Percentiles rank a stretch among this genome's conserved stretches.
Conservation (phyloP, 2,329 filamentous ascomycete genomes). For the Penicillium sp. region DNA sequence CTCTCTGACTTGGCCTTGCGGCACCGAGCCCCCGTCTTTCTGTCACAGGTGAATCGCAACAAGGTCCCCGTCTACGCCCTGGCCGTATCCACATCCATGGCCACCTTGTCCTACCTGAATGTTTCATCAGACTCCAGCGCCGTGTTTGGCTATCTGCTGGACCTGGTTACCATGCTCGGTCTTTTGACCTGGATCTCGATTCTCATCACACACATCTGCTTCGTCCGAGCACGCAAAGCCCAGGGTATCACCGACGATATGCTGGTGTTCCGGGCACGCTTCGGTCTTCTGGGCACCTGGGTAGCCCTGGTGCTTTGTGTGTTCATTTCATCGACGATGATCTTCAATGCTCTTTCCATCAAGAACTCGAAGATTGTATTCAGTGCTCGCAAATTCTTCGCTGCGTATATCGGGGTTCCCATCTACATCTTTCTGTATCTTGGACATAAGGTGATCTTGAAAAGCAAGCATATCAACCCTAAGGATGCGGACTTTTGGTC, state of each 20-base stretch:
- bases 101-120: slow-evolving; percentile 68
- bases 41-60: slow-evolving; percentile 67
- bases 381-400: slow-evolving; percentile 72
- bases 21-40: slow-evolving; percentile 68
- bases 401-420: slow-evolving; percentile 73
- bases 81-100: slow-evolving; percentile 60
- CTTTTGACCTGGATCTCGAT: slow-evolving; percentile 68
- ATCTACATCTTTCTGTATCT: slow-evolving; percentile 69
- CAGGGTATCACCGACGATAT: slow-evolving; percentile 59
- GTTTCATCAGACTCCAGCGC: slow-evolving; percentile 57
- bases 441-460: slow-evolving; percentile 63
- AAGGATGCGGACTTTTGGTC: slow-evolving; percentile 67
- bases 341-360: slow-evolving; percentile 68
- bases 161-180: slow-evolving; percentile 67
- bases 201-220: slow-evolving; percentile 67
- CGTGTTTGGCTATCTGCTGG: slow-evolving; percentile 67
- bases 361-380: slow-evolving; percentile 53
- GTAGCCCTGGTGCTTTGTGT: slow-evolving; percentile 68
- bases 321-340: slow-evolving; percentile 77
- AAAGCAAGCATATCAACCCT: slow-evolving; percentile 57
- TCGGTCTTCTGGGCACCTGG: slow-evolving; percentile 69
- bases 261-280: slow-evolving; percentile 67
- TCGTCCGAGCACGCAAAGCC: slow-evolving; percentile 62
- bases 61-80: slow-evolving; percentile 72
- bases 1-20: slow-evolving; percentile 73